Conservation (phyloP, 1,284 basidiomycete species). For the Takashimella koratensis region DNA sequence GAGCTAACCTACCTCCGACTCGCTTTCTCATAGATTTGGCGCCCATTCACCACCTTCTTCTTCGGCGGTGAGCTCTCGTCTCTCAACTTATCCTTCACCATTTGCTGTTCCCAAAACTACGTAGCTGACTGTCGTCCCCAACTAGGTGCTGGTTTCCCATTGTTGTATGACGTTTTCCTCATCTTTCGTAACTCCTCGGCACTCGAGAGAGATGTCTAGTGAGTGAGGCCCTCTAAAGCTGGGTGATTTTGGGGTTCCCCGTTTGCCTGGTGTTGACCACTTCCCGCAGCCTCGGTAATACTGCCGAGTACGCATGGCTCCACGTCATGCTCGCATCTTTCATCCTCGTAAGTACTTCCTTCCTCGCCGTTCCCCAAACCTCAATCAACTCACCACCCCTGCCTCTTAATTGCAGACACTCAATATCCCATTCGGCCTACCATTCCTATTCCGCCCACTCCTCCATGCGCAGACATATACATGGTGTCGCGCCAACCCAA, state of each 20-base stretch:
- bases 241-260: no score
- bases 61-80: conserved; percentile 35
- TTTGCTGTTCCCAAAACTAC: no score
- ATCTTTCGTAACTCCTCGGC: conserved; percentile 45
- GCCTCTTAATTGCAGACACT: conserved; percentile 18
- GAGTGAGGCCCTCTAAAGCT: no score
- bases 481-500: conserved; percentile 44
- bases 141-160: conserved; percentile 35
- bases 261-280: neutral
- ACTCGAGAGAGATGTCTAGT: conserved; percentile 40
- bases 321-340: conserved; percentile 32
- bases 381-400: neutral
- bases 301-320: conserved; percentile 44
- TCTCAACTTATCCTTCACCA: no score
- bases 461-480: conserved; percentile 45
- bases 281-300: conserved; percentile 26
- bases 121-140: neutral
- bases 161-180: conserved; percentile 44
- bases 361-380: neutral
- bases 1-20: no score
- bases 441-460: conserved; percentile 44
- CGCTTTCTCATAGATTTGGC: no score
- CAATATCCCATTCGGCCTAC: conserved; percentile 30
- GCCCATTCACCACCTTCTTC: conserved; percentile 42
- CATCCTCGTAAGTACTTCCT: conserved; percentile 24